phyloP scores from a whole-genome alignment of 768 basidiomycete species.

The Boletus pseudopeckii region DNA sequence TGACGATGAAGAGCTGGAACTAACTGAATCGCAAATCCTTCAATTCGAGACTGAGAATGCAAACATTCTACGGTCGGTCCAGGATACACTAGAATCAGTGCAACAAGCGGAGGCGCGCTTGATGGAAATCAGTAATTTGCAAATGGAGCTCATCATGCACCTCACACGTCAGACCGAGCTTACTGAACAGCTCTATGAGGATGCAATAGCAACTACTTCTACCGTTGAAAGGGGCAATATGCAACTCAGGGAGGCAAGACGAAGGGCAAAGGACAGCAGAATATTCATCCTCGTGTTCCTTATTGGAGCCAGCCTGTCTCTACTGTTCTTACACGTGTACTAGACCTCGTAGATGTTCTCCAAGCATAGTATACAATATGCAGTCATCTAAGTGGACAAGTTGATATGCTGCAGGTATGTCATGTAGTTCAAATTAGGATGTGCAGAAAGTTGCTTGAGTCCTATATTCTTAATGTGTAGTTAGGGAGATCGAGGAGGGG shows the following conservation, averaged over 20 bases:
- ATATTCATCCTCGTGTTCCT: constrained; percentile 90
- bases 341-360: constrained; percentile 32
- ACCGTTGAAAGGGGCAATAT: constrained; percentile 87
- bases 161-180: constrained; percentile 87
- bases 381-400: background rate
- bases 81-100: constrained; percentile 83
- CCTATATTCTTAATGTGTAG: background rate
- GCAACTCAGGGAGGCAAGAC: constrained; percentile 85
- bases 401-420: background rate
- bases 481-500: constrained; percentile 38
- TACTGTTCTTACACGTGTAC: constrained; percentile 94
- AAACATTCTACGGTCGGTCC: constrained; percentile 75
- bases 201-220: constrained; percentile 83
- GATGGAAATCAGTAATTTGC: constrained; percentile 89
- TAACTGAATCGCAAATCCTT: constrained; percentile 84
- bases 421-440: background rate
- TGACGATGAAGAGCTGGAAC: constrained; percentile 74
- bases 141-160: constrained; percentile 88
- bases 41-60: constrained; percentile 94
- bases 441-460: background rate
- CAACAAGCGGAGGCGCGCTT: constrained; percentile 89
- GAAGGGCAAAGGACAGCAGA: constrained; percentile 82
- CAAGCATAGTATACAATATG: constrained; percentile 4
- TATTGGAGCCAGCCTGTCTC: constrained; percentile 83
- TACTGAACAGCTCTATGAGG: constrained; percentile 92